Evolutionary conservation across 2,329 filamentous ascomycete species (phyloP).

Genomic region (Scleromitrula shiraiana): DNA sequence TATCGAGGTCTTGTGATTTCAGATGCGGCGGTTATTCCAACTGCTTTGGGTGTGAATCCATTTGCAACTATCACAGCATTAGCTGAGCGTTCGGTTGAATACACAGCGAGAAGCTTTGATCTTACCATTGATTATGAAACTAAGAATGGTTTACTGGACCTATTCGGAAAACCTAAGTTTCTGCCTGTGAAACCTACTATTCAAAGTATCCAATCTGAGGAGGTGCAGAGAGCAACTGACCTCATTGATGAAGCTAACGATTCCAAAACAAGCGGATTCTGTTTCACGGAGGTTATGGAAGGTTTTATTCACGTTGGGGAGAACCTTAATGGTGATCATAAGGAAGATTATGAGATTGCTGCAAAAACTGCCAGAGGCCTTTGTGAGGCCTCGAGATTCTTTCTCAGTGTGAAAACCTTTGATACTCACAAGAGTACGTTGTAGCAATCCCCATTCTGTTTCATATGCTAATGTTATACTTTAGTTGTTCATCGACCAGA

Average conservation of each 20-base stretch:
- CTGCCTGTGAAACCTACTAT: constrained; percentile 8
- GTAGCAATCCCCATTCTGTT: background rate
- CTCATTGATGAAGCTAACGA: constrained; percentile 28
- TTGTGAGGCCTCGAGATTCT: constrained; percentile 49
- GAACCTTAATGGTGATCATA: constrained; percentile 36
- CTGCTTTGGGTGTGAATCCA: constrained; percentile 56
- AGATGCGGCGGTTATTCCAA: constrained; percentile 54
- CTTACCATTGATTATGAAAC: constrained; percentile 38
- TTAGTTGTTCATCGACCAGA: constrained; percentile 38
- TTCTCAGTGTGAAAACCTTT: constrained; percentile 49
- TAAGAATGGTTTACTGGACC: constrained; percentile 42
- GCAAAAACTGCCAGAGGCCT: constrained; percentile 44
- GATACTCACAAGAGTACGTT: constrained; percentile 38
- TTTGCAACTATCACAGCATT: constrained; percentile 63
- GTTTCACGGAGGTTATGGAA: constrained; percentile 58
- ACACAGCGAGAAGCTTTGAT: constrained; percentile 35
- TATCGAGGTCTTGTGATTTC: constrained; percentile 52
- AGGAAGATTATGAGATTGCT: constrained; percentile 45
- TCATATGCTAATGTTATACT: background rate
- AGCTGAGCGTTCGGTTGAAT: constrained; percentile 53
- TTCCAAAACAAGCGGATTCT: constrained; percentile 40
- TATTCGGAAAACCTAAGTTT: constrained; percentile 43
- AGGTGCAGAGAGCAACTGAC: constrained; percentile 36
- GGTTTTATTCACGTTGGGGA: constrained; percentile 47
- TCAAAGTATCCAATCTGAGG: constrained; percentile 16